Base-by-base conservation (phyloP, 2,329 filamentous ascomycete genomes). In the Colletotrichum costaricense region DNA sequence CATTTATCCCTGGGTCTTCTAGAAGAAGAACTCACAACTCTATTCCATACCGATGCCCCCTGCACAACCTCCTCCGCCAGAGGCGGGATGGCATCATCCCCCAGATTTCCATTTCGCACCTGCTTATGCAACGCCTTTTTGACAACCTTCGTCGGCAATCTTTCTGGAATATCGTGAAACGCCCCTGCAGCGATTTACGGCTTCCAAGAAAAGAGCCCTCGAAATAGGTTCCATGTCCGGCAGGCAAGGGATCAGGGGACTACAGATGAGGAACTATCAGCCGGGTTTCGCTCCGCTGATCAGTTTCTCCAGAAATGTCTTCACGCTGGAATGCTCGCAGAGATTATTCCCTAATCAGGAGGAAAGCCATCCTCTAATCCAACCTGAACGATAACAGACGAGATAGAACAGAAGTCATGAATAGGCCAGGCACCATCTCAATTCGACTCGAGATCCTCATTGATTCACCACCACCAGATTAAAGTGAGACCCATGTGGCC, bases 151-250 rank as follows among this genome's bases (percentile, higher is more conserved):
- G 30, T 49, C 26, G 55, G 28, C 60, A 60, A 38, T 57, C 60
- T 65, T 67, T 73, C 71, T 73, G 60, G 63, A 71, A 73, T 70
- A 71, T 16, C 57, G 38, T 33, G 67, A 73, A 73, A 73, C 71
- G 22, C 71, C 60, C 71, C 66, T 65, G 67, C 67, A 58, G 71
- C 64, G 16, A n/a, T 26, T 38, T 6, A 22, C 16, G 14, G 12
- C 14, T 49, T 55, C 28, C 6, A 38, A 55, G 62, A 54, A 63
- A 30, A 26, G 4, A 16, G 12, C 46, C n/a, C 42, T 46, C 28
- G 16, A 26, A 16, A 54, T 24, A 54, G 42, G 42, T 49, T n/a
- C 30, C 46, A 35, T 24, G 12, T 12, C 49, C 46, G 52, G 28
- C 35, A 9, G 52, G 28, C 35, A 9, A n/a, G 14, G 28, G n/a